A percentile compares a stretch with the other conserved stretches of the same genome.
Evolutionary conservation across 805 yeast species (phyloP).

Genomic region (Monosporozyma servazzii): DNA sequence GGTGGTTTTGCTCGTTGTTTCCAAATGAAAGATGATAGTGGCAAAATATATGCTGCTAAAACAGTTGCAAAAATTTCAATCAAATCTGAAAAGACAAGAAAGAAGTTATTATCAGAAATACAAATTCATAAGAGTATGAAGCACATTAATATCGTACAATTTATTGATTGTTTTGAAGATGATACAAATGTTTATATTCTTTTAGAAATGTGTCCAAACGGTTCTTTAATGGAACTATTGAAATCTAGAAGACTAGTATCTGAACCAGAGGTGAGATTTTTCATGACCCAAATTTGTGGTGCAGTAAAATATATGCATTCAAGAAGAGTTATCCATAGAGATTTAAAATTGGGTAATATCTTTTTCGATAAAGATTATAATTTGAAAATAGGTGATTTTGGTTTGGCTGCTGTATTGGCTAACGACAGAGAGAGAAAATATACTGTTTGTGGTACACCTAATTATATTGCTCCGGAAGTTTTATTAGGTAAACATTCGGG

Average conservation of each 20-base stretch:
- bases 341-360: conserved; percentile 89
- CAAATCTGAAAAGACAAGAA: conserved; percentile 78
- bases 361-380: conserved; percentile 92
- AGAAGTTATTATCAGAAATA: conserved; percentile 80
- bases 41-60: conserved; percentile 87
- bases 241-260: conserved; percentile 75
- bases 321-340: conserved; percentile 90
- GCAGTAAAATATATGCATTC: conserved; percentile 90
- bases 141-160: conserved; percentile 86
- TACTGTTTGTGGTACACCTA: conserved; percentile 98
- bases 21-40: conserved; percentile 86
- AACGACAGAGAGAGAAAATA: conserved; percentile 65
- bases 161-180: conserved; percentile 95
- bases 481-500: conserved; percentile 80
- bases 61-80: conserved; percentile 95
- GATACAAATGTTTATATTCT: conserved; percentile 87
- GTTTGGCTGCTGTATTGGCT: conserved; percentile 90
- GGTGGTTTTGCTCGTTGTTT: conserved; percentile 99
- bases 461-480: conserved; percentile 97
- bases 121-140: conserved; percentile 85
- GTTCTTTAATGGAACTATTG: conserved; percentile 85
- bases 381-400: conserved; percentile 94
- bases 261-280: conserved; percentile 86
- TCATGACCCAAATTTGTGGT: conserved; percentile 87
- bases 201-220: conserved; percentile 91